A percentile compares a stretch with the other conserved stretches of the same genome.
Conservation (phyloP, 495 filamentous ascomycete species). For the Penicillium tannophilum region DNA sequence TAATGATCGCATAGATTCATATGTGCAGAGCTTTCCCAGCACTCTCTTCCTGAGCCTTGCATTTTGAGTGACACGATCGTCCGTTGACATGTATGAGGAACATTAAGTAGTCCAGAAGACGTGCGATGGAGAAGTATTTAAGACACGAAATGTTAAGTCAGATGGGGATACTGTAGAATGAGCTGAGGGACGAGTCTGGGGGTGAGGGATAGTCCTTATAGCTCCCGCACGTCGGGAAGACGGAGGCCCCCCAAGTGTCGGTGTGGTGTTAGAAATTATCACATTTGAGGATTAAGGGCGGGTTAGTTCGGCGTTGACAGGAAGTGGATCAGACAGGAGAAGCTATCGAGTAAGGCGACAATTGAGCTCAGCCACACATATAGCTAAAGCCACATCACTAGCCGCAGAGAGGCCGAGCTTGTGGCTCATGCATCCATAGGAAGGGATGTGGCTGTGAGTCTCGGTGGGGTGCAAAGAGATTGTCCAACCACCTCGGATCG, state of each 20-base stretch:
- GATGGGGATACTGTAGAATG: too few species aligned
- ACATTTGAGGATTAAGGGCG: conserved; percentile 36
- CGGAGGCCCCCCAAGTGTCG: conserved; percentile 25
- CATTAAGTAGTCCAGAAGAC: neutral
- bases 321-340: conserved; percentile 20
- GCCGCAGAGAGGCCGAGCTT: conserved; percentile 28
- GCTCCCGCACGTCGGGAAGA: conserved; percentile 19
- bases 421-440: conserved; percentile 27
- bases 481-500: conserved; percentile 15
- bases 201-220: conserved; percentile 23
- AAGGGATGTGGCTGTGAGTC: conserved; percentile 33
- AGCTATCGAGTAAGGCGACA: conserved; percentile 29
- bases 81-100: conserved; percentile 30
- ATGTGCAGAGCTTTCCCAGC: conserved; percentile 38
- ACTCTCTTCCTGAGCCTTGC: conserved; percentile 41
- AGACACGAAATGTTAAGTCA: too few species aligned
- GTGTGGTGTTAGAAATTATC: conserved; percentile 25
- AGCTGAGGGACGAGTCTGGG: neutral
- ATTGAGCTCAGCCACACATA: conserved; percentile 16
- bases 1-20: conserved; percentile 37
- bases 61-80: conserved; percentile 39
- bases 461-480: conserved; percentile 7
- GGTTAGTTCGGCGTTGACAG: conserved; percentile 32
- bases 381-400: conserved; percentile 31
- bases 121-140: neutral